Conservation (phyloP, 2,329 filamentous ascomycete species). For the Monilinia fructigena region DNA sequence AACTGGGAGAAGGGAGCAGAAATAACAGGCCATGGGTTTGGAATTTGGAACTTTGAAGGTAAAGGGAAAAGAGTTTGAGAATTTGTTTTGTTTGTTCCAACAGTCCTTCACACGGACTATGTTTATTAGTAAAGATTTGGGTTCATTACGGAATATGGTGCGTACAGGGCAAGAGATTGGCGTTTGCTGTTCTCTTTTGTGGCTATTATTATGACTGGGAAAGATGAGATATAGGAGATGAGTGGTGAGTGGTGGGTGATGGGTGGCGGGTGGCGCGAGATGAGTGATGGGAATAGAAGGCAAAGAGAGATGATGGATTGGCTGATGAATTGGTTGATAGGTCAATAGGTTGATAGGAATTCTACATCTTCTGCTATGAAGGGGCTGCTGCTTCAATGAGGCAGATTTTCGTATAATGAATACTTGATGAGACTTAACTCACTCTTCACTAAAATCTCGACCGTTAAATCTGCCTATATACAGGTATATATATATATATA, state of each 20-base stretch:
- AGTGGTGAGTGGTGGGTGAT: neutral
- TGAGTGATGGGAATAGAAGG: neutral
- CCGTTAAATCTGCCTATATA: no score
- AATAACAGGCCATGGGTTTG: neutral
- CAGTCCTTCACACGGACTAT: neutral
- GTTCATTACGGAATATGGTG: constrained; percentile 12
- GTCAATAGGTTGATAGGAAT: constrained; percentile 12
- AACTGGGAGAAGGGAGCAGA: constrained; percentile 7
- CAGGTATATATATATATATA: no score
- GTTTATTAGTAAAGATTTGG: constrained; percentile 15
- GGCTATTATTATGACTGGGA: constrained; percentile 3
- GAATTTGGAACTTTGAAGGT: constrained; percentile 14
- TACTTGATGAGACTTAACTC: no score
- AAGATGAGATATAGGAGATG: neutral
- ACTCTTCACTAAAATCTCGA: no score
- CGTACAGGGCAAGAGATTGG: constrained; percentile 10
- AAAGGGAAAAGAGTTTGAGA: constrained; percentile 13
- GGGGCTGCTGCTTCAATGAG: neutral
- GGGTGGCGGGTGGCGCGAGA: neutral
- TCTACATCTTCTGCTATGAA: constrained; percentile 6
- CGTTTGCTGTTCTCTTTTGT: neutral
- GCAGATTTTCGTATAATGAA: neutral
- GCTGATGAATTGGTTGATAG: neutral
- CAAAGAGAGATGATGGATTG: neutral
- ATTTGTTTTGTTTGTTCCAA: constrained; percentile 3